Conservation (phyloP, 2,329 filamentous ascomycete species). For the Fusarium verticillioides region DNA sequence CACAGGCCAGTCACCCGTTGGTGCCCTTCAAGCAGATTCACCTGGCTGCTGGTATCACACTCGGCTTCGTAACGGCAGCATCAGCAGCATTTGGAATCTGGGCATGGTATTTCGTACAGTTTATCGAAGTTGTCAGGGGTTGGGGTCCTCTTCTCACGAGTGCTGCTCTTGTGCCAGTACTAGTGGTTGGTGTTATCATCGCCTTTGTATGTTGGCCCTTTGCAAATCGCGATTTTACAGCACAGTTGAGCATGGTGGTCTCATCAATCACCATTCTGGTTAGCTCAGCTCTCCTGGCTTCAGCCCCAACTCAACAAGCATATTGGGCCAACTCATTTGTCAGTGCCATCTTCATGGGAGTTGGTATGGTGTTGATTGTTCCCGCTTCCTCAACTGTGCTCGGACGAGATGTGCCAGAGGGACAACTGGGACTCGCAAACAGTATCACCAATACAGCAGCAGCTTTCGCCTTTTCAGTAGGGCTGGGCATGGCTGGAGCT, state of each 20-base stretch:
- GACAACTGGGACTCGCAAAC: conserved; percentile 37
- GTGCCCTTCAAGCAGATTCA: conserved; percentile 39
- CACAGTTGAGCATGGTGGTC: conserved; percentile 31
- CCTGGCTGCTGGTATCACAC: conserved; percentile 18
- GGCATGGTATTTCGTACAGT: conserved; percentile 42
- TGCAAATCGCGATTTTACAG: conserved; percentile 24
- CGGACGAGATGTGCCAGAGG: conserved; percentile 34
- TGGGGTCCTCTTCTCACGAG: conserved; percentile 37
- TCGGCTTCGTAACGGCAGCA: conserved; percentile 33
- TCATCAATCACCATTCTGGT: conserved; percentile 33
- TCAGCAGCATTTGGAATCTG: conserved; percentile 42
- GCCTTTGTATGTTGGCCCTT: conserved; percentile 34
- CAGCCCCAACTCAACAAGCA: conserved; percentile 34
- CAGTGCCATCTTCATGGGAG: conserved; percentile 42
- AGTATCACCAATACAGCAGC: conserved; percentile 33
- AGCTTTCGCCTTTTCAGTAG: conserved; percentile 37
- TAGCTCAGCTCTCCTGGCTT: conserved; percentile 40
- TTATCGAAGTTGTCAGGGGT: conserved; percentile 38
- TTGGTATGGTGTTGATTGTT: conserved; percentile 39
- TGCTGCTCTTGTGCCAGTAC: conserved; percentile 38
- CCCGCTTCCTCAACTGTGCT: conserved; percentile 37
- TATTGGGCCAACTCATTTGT: conserved; percentile 44
- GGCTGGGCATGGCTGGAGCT: conserved; percentile 42
- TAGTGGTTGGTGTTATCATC: conserved; percentile 31
- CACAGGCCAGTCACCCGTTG: conserved; percentile 36